phyloP scores from a whole-genome alignment of 352 stramenopile genomes.

The Pythium phragmiticola region DNA sequence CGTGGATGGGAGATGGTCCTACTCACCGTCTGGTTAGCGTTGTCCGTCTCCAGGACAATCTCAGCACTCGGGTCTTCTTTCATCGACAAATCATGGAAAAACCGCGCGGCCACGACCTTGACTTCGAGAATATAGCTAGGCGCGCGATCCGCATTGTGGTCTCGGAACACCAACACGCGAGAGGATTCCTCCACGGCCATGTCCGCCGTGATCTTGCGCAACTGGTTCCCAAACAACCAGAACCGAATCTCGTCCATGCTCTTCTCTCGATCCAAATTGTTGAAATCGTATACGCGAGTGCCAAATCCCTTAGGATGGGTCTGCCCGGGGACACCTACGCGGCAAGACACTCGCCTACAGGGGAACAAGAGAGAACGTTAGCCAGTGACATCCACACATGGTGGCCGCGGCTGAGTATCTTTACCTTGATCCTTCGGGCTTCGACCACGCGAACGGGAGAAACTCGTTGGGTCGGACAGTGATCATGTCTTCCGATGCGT shows the following conservation, averaged over 20 bases:
- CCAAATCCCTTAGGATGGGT: constrained; percentile 54
- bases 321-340: constrained; percentile 46
- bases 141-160: constrained; percentile 50
- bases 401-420: neutral
- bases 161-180: constrained; percentile 75
- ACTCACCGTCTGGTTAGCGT: constrained; percentile 59
- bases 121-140: constrained; percentile 81
- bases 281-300: constrained; percentile 82
- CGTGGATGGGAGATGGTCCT: neutral
- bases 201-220: constrained; percentile 64
- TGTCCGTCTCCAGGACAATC: constrained; percentile 65
- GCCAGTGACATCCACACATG: no score
- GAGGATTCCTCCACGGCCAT: constrained; percentile 80
- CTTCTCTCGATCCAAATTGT: constrained; percentile 76
- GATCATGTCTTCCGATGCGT: constrained; percentile 61
- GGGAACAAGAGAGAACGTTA: neutral
- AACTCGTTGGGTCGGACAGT: constrained; percentile 72
- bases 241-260: constrained; percentile 71
- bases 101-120: constrained; percentile 75
- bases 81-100: constrained; percentile 60
- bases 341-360: constrained; percentile 65
- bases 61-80: constrained; percentile 60
- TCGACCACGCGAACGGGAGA: constrained; percentile 79
- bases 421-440: constrained; percentile 72
- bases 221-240: constrained; percentile 66